Conservation (phyloP, 1,284 basidiomycete species). For the Salmacisia buchloeana region DNA sequence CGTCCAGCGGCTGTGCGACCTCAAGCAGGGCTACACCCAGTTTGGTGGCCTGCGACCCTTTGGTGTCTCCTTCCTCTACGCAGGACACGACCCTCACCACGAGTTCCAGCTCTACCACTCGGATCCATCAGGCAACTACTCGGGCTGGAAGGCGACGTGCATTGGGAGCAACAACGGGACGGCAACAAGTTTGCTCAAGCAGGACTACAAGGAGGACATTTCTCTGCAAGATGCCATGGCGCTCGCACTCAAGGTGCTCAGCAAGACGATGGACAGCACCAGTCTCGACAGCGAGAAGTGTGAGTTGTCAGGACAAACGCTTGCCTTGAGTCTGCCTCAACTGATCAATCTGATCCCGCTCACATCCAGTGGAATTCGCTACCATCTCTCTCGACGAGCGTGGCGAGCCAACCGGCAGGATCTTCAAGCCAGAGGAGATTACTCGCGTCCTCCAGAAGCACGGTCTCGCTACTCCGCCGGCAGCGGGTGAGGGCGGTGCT, state of each 20-base stretch:
- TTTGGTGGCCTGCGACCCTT: slow-evolving; percentile 96
- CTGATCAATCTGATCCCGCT: slow-evolving; percentile 2
- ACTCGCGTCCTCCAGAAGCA: slow-evolving; percentile 74
- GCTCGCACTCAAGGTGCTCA: slow-evolving; percentile 87
- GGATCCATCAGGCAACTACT: slow-evolving; percentile 97
- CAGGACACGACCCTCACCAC: slow-evolving; percentile 92
- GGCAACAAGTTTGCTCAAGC: slow-evolving; percentile 86
- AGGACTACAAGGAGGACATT: slow-evolving; percentile 97
- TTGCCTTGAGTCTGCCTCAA: not conserved
- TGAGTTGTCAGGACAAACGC: too few species aligned
- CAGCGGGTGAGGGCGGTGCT: slow-evolving; percentile 9
- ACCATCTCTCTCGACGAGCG: slow-evolving; percentile 76
- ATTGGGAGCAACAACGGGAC: slow-evolving; percentile 95
- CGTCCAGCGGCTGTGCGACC: slow-evolving; percentile 85
- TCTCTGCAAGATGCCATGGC: slow-evolving; percentile 63
- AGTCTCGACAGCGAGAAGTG: slow-evolving; percentile 63
- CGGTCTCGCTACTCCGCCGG: slow-evolving; percentile 60
- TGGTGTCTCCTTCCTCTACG: slow-evolving; percentile 92
- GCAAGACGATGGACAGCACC: slow-evolving; percentile 99
- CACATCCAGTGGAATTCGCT: slow-evolving; percentile 81
- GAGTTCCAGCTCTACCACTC: slow-evolving; percentile 97
- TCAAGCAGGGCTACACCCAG: slow-evolving; percentile 98
- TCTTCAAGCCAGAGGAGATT: slow-evolving; percentile 85
- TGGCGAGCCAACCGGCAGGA: slow-evolving; percentile 80
- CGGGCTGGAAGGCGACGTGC: slow-evolving; percentile 97